Evolutionary conservation across 2,329 filamentous ascomycete genomes (phyloP).

Genomic region (Aspergillus neoniger): DNA sequence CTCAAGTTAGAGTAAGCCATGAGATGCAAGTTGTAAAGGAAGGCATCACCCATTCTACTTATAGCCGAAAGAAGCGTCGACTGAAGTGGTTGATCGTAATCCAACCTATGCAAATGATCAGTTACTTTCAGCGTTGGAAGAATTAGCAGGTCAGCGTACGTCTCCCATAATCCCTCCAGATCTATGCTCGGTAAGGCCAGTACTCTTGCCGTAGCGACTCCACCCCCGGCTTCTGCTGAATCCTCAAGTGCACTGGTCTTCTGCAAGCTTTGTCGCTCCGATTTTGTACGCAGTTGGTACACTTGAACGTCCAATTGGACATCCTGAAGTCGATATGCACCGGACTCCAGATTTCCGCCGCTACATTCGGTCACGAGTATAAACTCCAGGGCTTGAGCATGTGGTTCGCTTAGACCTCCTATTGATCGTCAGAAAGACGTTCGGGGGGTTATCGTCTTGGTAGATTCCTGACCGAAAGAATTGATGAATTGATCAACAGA

Average conservation of each 20-base stretch:
- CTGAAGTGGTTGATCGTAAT: conserved; percentile 48
- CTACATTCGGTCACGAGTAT: conserved; percentile 45
- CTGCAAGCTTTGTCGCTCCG: conserved; percentile 26
- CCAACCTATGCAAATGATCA: conserved; percentile 30
- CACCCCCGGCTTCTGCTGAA: conserved; percentile 22
- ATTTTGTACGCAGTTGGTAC: conserved; percentile 37
- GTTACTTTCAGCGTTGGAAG: background rate
- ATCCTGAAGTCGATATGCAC: conserved; percentile 32
- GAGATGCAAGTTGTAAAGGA: background rate
- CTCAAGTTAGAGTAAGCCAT: background rate
- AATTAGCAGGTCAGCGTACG: conserved; percentile 27
- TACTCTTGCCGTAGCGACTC: conserved; percentile 36
- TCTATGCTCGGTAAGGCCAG: conserved; percentile 41
- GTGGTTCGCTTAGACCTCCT: conserved; percentile 29
- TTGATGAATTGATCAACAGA: conserved; percentile 36
- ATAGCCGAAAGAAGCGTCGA: conserved; percentile 44
- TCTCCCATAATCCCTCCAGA: conserved; percentile 48
- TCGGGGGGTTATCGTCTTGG: too few species aligned
- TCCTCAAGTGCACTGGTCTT: conserved; percentile 23
- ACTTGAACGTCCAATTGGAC: conserved; percentile 47
- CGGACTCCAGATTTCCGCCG: conserved; percentile 28
- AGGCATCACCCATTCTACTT: conserved; percentile 39
- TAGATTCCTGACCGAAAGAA: conserved; percentile 28
- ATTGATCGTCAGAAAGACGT: conserved; percentile 5
- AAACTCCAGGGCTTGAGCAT: conserved; percentile 33